A percentile compares a stretch with the other conserved stretches of the same genome.
phyloP scores from a whole-genome alignment of 1,284 basidiomycete species.

The Erythrobasidium hasegawianum region DNA sequence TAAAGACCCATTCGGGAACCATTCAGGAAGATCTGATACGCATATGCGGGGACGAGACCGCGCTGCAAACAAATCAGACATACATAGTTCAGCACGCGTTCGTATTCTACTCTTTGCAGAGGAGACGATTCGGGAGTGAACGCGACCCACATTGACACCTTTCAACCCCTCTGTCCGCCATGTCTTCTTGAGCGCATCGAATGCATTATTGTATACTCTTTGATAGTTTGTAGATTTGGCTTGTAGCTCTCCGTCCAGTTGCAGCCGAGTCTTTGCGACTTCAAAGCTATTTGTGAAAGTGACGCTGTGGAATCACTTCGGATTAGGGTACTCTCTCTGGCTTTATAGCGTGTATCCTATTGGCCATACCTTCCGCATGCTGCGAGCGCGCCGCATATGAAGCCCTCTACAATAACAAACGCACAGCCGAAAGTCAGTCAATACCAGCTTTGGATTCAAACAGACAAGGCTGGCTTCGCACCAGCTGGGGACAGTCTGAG shows the following conservation, averaged over 20 bases:
- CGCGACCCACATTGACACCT: conserved; percentile 1
- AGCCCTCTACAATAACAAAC: conserved; percentile 72
- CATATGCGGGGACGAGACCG: conserved; percentile 87
- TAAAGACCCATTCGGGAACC: conserved; percentile 95
- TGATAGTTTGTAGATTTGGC: conserved; percentile 54
- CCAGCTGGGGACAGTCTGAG: conserved; percentile 18
- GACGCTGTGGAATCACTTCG: too few relatives aligned
- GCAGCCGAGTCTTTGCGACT: conserved; percentile 88
- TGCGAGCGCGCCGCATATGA: conserved; percentile 79
- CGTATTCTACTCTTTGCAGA: neutral
- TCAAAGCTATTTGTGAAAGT: conserved; percentile 53
- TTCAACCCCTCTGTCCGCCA: conserved; percentile 80
- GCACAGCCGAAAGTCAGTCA: too few relatives aligned
- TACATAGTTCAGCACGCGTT: neutral
- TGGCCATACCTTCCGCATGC: conserved; percentile 62
- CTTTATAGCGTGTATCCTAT: too few relatives aligned
- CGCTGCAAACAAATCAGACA: conserved; percentile 61
- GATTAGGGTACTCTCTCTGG: too few relatives aligned
- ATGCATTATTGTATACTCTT: conserved; percentile 80
- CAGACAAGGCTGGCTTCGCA: too few relatives aligned
- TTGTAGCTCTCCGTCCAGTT: conserved; percentile 82
- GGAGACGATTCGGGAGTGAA: too few relatives aligned
- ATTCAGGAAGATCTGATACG: conserved; percentile 90
- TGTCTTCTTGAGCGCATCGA: conserved; percentile 85
- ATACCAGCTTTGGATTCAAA: too few relatives aligned